A percentile compares a stretch with the other conserved stretches of the same genome.
phyloP scores from a whole-genome alignment of 306 rosid species.

The Vachellia pachyceras region DNA sequence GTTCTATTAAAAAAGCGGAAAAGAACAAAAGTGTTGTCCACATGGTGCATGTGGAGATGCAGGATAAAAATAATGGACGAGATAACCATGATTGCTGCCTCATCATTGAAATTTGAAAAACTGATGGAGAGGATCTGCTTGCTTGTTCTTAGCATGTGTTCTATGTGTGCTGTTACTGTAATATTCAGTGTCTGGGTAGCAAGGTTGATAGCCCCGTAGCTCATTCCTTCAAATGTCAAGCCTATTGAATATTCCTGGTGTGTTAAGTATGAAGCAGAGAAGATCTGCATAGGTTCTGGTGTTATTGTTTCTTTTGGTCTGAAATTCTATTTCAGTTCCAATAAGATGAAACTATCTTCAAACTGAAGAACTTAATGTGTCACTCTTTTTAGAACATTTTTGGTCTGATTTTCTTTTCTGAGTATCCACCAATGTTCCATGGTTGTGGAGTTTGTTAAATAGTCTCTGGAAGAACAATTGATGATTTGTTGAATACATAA shows the following conservation, averaged over 20 bases:
- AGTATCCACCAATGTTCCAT: neutral
- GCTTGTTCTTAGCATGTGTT: neutral
- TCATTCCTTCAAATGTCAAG: neutral
- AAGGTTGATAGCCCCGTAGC: neutral
- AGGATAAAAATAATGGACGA: neutral
- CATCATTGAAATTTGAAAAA: neutral
- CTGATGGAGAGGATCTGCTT: neutral
- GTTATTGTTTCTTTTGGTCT: neutral
- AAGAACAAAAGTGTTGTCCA: neutral
- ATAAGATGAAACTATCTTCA: neutral
- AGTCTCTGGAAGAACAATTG: neutral
- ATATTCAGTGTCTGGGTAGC: neutral
- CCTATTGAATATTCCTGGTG: neutral
- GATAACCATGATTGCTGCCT: neutral
- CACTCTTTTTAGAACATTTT: neutral
- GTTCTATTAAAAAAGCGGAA: neutral
- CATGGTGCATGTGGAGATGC: neutral
- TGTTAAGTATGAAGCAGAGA: neutral
- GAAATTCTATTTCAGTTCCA: neutral
- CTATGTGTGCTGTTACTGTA: neutral
- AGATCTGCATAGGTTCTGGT: neutral
- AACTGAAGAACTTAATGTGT: neutral
- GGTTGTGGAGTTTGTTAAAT: slow-evolving; percentile 9
- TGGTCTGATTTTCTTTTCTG: neutral
- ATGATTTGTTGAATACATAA: slow-evolving; percentile 11